Conservation (phyloP, 2,329 filamentous ascomycete genomes). For the Sarocladium kiliense region DNA sequence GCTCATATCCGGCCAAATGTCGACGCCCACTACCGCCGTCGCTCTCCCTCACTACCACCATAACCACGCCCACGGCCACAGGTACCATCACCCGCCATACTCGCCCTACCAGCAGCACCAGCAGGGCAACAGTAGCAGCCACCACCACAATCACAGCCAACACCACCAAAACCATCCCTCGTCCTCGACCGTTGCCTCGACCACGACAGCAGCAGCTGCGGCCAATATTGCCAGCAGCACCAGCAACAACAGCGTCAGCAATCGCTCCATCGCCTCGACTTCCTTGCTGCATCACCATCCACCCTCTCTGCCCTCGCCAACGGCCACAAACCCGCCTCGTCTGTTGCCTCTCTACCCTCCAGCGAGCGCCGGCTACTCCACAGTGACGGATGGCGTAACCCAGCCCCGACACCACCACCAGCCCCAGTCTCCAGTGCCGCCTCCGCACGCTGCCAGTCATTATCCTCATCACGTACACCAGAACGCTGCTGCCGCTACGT, state of each 20-base stretch:
- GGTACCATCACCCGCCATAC: slow-evolving; percentile 51
- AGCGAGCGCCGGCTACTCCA: slow-evolving; percentile 22
- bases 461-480: slow-evolving; percentile 14
- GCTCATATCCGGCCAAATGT: slow-evolving; percentile 46
- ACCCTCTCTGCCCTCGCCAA: slow-evolving; percentile 10
- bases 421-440: slow-evolving; percentile 24
- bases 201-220: slow-evolving; percentile 12
- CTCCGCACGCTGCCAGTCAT: slow-evolving; percentile 20
- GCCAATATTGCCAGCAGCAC: neutral
- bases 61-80: slow-evolving; percentile 41
- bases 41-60: slow-evolving; percentile 65
- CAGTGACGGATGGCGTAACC: slow-evolving; percentile 24
- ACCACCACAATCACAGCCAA: slow-evolving; percentile 13
- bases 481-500: slow-evolving; percentile 14
- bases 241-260: slow-evolving; percentile 19
- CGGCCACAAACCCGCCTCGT: slow-evolving; percentile 16
- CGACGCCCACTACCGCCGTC: slow-evolving; percentile 74
- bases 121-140: slow-evolving; percentile 21
- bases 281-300: slow-evolving; percentile 20
- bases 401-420: slow-evolving; percentile 17
- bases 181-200: slow-evolving; percentile 21
- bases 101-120: slow-evolving; percentile 34
- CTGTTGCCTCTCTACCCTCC: slow-evolving; percentile 16
- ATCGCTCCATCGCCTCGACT: slow-evolving; percentile 22
- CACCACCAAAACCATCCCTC: slow-evolving; percentile 16